Conservation (phyloP, 768 basidiomycete species). For the Cubamyces lactineus region DNA sequence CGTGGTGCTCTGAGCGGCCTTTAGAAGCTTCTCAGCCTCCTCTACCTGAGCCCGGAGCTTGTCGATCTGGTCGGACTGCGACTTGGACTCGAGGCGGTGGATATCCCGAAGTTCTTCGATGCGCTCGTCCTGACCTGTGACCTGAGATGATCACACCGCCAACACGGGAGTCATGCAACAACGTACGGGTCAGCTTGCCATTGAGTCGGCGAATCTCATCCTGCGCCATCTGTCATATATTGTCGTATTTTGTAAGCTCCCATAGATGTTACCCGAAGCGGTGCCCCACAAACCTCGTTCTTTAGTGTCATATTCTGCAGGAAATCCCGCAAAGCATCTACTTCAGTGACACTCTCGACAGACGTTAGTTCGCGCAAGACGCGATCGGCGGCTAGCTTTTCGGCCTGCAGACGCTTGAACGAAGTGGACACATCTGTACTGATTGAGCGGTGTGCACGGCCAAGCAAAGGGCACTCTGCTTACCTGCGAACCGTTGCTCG, state of each 20-base stretch:
- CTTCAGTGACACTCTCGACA: constrained; percentile 64
- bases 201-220: constrained; percentile 81
- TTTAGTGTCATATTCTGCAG: constrained; percentile 68
- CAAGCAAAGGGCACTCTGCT: neutral
- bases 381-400: constrained; percentile 68
- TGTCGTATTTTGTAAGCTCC: too few relatives aligned
- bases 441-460: neutral
- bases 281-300: constrained; percentile 57
- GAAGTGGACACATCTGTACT: constrained; percentile 70
- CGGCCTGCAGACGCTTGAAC: constrained; percentile 74
- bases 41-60: constrained; percentile 66
- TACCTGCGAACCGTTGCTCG: constrained; percentile 80
- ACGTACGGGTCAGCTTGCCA: constrained; percentile 72
- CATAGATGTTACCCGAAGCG: too few relatives aligned
- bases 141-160: neutral
- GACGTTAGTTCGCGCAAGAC: constrained; percentile 75
- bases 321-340: constrained; percentile 71
- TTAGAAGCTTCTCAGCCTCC: constrained; percentile 71
- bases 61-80: constrained; percentile 75
- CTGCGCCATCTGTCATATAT: constrained; percentile 55
- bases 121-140: constrained; percentile 78
- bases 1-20: constrained; percentile 55
- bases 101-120: constrained; percentile 85
- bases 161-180: neutral
- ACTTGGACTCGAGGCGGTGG: constrained; percentile 78